Evolutionary conservation across 345 rosid genomes (phyloP).

Genomic region (Eucalyptus dawsonii): DNA sequence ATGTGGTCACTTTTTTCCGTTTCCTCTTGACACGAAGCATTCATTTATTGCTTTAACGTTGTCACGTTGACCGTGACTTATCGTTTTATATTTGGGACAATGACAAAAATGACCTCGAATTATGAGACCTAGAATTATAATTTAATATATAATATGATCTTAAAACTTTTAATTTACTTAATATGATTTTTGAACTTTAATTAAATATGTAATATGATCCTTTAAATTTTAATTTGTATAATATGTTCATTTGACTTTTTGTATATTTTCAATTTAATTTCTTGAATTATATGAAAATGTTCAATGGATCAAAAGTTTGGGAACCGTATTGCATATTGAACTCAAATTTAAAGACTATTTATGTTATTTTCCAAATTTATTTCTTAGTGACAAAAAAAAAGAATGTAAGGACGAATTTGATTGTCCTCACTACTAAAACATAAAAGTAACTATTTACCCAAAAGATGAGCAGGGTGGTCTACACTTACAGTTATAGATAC

Average conservation of each 20-base stretch:
- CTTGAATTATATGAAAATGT: rapidly evolving
- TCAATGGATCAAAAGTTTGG: no score
- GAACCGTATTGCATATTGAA: rapidly evolving
- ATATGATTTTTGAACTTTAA: rapidly evolving
- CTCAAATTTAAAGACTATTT: no score
- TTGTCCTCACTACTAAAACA: neutral
- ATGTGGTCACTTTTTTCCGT: neutral
- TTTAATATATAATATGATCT: rapidly evolving
- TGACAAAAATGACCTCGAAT: neutral
- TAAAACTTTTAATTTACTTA: rapidly evolving
- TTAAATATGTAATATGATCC: no score
- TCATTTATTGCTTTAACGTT: neutral
- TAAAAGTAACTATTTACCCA: neutral
- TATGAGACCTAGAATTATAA: no score
- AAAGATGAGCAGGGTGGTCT: neutral
- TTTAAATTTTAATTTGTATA: no score
- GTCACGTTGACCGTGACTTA: neutral
- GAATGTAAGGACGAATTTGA: neutral
- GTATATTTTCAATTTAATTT: neutral
- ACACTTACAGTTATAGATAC: no score
- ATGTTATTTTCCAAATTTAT: no score
- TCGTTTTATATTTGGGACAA: rapidly evolving
- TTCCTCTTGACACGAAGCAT: neutral
- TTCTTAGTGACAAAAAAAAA: neutral
- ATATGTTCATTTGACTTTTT: no score